phyloP scores from a whole-genome alignment of 441 rosid genomes.

The Monsonia emarginata region DNA sequence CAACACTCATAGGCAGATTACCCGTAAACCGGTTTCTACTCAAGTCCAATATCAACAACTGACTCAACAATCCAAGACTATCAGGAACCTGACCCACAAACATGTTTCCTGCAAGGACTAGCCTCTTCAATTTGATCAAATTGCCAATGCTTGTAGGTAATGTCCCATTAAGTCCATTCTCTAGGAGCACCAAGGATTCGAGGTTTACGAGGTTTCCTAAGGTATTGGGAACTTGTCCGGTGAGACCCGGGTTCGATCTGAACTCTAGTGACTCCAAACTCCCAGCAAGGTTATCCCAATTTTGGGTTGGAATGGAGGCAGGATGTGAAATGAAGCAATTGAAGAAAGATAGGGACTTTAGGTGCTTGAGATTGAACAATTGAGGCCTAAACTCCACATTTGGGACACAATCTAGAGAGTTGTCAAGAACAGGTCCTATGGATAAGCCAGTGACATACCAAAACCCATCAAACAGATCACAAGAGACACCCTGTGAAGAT shows the following conservation, averaged over 20 bases:
- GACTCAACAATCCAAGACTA: constrained; percentile 33
- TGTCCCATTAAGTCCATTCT: constrained; percentile 52
- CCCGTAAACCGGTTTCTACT: constrained; percentile 67
- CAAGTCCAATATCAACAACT: constrained; percentile 63
- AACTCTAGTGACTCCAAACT: constrained; percentile 62
- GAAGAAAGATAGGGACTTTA: constrained; percentile 56
- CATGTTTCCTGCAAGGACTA: constrained; percentile 59
- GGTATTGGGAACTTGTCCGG: constrained; percentile 49
- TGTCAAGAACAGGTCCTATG: constrained; percentile 63
- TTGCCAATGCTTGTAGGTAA: constrained; percentile 40
- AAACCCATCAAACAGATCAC: constrained; percentile 59
- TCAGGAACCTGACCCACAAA: constrained; percentile 54
- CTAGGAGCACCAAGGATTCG: constrained; percentile 58
- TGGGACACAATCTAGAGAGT: constrained; percentile 52
- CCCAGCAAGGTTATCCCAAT: constrained; percentile 48
- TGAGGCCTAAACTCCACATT: constrained; percentile 52
- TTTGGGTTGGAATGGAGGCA: constrained; percentile 25
- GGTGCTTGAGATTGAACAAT: constrained; percentile 59
- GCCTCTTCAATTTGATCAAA: constrained; percentile 43
- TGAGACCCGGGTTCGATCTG: constrained; percentile 64
- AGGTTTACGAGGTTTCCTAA: constrained; percentile 48
- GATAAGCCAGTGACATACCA: constrained; percentile 74
- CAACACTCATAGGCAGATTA: constrained; percentile 40
- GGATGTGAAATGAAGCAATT: constrained; percentile 57
- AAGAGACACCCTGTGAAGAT: constrained; percentile 61